These are phyloP conservation scores for Baorangia bicolor DNA, from an alignment of 768 basidiomycete genomes.

Conservation along the genomic window DNA sequence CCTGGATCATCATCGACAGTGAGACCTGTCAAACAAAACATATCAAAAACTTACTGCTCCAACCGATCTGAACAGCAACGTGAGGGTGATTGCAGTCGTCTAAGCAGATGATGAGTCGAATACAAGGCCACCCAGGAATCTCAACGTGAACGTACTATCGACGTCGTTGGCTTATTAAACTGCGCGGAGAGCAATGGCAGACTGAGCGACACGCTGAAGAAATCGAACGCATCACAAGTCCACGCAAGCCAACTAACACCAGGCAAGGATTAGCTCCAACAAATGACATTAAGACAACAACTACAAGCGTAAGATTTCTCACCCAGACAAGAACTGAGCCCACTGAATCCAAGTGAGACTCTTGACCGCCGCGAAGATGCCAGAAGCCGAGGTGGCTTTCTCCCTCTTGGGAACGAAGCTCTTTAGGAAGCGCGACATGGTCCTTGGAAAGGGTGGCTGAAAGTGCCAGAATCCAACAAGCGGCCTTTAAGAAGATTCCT, in stretches of 20 bases:
- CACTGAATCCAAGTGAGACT: slow-evolving; percentile 53
- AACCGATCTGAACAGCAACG: slow-evolving; percentile 81
- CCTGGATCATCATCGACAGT: slow-evolving; percentile 15
- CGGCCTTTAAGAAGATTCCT: slow-evolving; percentile 17
- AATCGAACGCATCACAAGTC: slow-evolving; percentile 86
- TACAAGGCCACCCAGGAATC: neutral
- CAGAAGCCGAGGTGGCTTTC: slow-evolving; percentile 32
- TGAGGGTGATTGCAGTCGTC: slow-evolving; percentile 88
- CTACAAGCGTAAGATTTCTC: neutral
- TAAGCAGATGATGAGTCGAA: slow-evolving; percentile 15
- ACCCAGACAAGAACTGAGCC: slow-evolving; percentile 61
- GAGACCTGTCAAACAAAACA: neutral
- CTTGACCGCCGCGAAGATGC: slow-evolving; percentile 43
- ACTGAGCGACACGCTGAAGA: slow-evolving; percentile 73
- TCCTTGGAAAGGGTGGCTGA: neutral
- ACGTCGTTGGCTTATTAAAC: slow-evolving; percentile 45
- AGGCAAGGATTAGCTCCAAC: neutral
- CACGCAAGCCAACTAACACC: slow-evolving; percentile 73
- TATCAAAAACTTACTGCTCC: slow-evolving; percentile 50
- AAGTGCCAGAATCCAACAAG: neutral
- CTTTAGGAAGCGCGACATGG: slow-evolving; percentile 37
- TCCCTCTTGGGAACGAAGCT: slow-evolving; percentile 53
- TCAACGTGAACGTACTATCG: slow-evolving; percentile 37
- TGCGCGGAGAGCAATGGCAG: slow-evolving; percentile 47
- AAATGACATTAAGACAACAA: neutral